Evolutionary conservation across 1,139 yeast species (phyloP), one percentile per base, ranked within the genome.

Genomic region (Pichia inconspicua): DNA sequence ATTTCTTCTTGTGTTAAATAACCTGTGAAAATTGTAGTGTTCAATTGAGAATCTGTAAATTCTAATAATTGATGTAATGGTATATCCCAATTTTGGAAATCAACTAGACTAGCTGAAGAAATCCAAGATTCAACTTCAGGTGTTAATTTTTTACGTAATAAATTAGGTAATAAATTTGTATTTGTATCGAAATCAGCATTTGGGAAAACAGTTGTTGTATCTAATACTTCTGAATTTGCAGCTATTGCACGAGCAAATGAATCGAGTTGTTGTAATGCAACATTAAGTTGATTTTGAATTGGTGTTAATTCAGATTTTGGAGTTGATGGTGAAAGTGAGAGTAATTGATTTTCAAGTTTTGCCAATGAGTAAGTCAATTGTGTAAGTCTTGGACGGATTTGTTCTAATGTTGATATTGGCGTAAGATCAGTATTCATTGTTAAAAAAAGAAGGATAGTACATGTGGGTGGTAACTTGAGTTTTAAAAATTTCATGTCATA

Each of bases 81-180:
- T 35, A 9, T 9, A 15, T 35, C 38, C 38, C 38, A 35, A 35
- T 35, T 35, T 35, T 15, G 22, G 22, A 35, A 35, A 15, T 35
- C 38, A 15, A 35, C 22, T 7, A 35, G 25, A 9, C 15, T 35
- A 15, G 92, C 89, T 19, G 72, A 71, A 17, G 74, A 73, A 15
- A 88, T 77, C 97, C 97, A 89, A 43, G 80, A 86, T 48, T 82
- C 88, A 1, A 90, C 95, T 57, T 89, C 97, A 0, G 97, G 97
- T 14, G 86, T 70, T 44, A 85, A 82, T 63, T 90, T 90, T 64
- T 89, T 92, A 50, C 97, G 74, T 52, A 92, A 67, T 53, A 92
- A 70, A 0, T 97, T 88, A 0, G 95, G 84, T 48, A 90, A 69
- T 44, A 90, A 70, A 1, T 87, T 87, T 41, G 86, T 84, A 1